Evolutionary conservation across 1,284 basidiomycete genomes (phyloP).

Genomic region (Moesziomyces antarcticus): DNA sequence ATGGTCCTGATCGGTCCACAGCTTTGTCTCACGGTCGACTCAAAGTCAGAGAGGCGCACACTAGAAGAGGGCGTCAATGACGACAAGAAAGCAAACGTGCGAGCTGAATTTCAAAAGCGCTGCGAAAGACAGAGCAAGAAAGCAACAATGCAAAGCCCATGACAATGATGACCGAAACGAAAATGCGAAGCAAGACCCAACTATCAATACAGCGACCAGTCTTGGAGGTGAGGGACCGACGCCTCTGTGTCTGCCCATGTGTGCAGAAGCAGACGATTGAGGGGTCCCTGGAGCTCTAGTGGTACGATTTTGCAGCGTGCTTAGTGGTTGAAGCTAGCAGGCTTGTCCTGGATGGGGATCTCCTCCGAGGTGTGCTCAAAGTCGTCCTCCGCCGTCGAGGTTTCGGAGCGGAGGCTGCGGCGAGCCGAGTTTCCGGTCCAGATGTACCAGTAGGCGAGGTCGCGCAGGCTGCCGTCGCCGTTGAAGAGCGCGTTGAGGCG

Average conservation of each 20-base stretch:
- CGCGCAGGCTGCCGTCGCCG: constrained; percentile 37
- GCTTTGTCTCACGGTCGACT: too few species aligned
- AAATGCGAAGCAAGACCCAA: neutral
- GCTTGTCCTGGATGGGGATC: constrained; percentile 23
- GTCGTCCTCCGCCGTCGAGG: constrained; percentile 27
- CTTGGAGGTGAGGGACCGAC: neutral
- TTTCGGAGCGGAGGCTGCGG: constrained; percentile 16
- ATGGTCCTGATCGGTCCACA: neutral
- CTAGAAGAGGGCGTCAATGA: too few species aligned
- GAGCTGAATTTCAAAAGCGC: neutral
- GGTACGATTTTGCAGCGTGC: neutral
- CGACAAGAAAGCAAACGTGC: neutral
- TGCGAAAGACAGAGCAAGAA: neutral
- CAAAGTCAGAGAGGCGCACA: too few species aligned
- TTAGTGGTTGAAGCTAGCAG: constrained; percentile 30
- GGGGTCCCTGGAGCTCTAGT: constrained; percentile 1
- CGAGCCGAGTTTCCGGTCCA: constrained; percentile 18
- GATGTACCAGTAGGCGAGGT: constrained; percentile 47
- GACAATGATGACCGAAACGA: constrained; percentile 5
- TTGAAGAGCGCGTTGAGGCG: constrained; percentile 59
- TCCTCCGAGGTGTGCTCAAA: constrained; percentile 26
- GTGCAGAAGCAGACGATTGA: neutral
- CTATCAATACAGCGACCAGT: constrained; percentile 8
- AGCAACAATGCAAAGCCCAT: constrained; percentile 4
- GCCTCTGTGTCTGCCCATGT: neutral